Conservation (phyloP, 1,139 yeast genomes). For the Candida labiduridarum region DNA sequence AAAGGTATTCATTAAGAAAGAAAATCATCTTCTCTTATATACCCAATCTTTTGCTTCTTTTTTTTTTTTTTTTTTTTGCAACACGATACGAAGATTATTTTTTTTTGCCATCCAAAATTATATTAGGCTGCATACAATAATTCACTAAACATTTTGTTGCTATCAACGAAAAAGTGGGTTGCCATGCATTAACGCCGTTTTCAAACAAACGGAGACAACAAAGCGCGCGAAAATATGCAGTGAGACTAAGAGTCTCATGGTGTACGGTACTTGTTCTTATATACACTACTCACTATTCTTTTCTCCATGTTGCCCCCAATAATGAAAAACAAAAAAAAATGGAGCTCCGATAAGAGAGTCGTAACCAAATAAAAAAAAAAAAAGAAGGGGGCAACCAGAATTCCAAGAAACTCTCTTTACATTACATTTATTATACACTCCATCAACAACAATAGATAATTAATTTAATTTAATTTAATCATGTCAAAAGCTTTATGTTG, state of each 20-base stretch:
- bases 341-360: not conserved
- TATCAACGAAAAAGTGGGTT: not conserved
- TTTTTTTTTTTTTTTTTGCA: not conserved
- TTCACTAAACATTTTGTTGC: too few relatives aligned
- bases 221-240: not conserved
- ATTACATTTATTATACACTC: not conserved
- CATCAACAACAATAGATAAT: not conserved
- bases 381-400: too few relatives aligned
- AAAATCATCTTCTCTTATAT: not conserved
- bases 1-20: not conserved
- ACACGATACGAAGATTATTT: not conserved
- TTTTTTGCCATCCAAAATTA: not conserved
- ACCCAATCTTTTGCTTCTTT: not conserved
- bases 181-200: not conserved
- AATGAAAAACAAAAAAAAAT: not conserved
- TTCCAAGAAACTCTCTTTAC: too few relatives aligned
- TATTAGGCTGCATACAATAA: too few relatives aligned
- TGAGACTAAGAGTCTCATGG: too few relatives aligned
- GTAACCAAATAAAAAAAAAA: not conserved
- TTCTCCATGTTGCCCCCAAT: too few relatives aligned
- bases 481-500: conserved; percentile 42
- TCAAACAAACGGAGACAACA: not conserved
- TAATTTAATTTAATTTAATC: not conserved
- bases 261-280: too few relatives aligned
- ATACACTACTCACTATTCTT: too few relatives aligned